Evolutionary conservation across 805 yeast species (phyloP).

Genomic region (Hanseniaspora jakobsenii): DNA sequence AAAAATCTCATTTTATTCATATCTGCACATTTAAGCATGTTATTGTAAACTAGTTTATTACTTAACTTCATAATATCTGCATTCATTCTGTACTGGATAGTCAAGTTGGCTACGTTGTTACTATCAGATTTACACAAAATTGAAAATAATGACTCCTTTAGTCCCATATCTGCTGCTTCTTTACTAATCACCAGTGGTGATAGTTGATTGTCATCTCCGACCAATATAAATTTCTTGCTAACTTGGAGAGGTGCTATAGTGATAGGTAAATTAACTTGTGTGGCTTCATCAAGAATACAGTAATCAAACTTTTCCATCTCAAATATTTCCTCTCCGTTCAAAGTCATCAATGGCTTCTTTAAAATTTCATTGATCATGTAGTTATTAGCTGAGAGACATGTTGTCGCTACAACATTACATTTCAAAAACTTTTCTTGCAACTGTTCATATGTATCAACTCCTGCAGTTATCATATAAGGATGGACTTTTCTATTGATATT

Average conservation of each 20-base stretch:
- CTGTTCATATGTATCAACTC: constrained; percentile 28
- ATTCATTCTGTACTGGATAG: constrained; percentile 87
- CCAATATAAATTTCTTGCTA: constrained; percentile 70
- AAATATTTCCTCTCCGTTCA: too few species aligned
- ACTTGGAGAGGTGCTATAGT: constrained; percentile 77
- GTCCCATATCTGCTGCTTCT: constrained; percentile 43
- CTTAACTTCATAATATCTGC: constrained; percentile 74
- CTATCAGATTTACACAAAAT: constrained; percentile 64
- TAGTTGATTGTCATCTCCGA: constrained; percentile 92
- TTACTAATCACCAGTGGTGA: constrained; percentile 75
- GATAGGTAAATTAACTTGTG: constrained; percentile 85
- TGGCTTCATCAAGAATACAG: constrained; percentile 92
- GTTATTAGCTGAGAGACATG: constrained; percentile 68
- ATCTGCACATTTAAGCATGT: constrained; percentile 65
- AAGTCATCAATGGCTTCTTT: too few species aligned
- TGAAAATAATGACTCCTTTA: constrained; percentile 68
- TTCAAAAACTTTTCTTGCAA: constrained; percentile 36
- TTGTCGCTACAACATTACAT: constrained; percentile 73
- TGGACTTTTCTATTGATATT: constrained; percentile 41
- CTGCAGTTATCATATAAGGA: constrained; percentile 34
- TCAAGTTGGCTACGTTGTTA: constrained; percentile 57
- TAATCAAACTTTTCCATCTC: constrained; percentile 76
- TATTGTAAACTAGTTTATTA: constrained; percentile 65
- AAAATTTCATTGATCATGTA: constrained; percentile 35
- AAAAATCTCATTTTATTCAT: constrained; percentile 49